These are phyloP conservation scores for Carex sylvatica DNA, from an alignment of 202 grass and related monocot species.

Conservation along the genomic window DNA sequence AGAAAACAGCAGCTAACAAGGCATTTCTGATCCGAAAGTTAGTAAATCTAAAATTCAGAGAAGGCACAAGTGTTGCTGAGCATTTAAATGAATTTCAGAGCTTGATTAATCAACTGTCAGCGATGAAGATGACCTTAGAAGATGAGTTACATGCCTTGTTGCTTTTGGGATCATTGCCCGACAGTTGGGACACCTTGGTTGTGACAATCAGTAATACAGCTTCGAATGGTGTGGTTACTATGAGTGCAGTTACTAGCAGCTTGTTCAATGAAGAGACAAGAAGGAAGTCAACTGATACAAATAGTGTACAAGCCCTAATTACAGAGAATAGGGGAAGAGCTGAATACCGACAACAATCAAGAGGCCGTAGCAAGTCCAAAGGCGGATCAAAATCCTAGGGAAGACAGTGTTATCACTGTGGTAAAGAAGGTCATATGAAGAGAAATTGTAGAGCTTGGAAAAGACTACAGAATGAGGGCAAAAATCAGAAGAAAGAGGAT, in stretches of 20 bases:
- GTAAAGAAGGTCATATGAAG: neutral
- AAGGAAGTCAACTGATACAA: neutral
- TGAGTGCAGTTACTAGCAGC: neutral
- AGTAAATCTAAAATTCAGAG: neutral
- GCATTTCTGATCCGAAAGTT: neutral
- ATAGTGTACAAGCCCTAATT: neutral
- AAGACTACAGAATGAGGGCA: neutral
- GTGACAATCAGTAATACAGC: neutral
- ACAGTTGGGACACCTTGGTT: neutral
- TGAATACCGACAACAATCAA: neutral
- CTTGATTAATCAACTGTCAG: neutral
- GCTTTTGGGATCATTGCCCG: neutral
- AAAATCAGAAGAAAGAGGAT: neutral
- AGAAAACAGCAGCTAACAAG: neutral
- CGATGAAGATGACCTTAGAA: neutral
- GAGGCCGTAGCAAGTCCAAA: neutral
- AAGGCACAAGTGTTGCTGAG: no score
- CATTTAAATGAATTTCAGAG: no score
- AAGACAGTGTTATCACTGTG: neutral
- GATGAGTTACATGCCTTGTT: neutral
- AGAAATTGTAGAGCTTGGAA: neutral
- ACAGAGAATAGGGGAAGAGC: neutral
- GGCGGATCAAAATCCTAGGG: neutral
- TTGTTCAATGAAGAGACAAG: neutral
- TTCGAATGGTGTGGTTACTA: neutral